Base-by-base conservation (phyloP, 176 grass and related monocot genomes). In the Elaeis guineensis region DNA sequence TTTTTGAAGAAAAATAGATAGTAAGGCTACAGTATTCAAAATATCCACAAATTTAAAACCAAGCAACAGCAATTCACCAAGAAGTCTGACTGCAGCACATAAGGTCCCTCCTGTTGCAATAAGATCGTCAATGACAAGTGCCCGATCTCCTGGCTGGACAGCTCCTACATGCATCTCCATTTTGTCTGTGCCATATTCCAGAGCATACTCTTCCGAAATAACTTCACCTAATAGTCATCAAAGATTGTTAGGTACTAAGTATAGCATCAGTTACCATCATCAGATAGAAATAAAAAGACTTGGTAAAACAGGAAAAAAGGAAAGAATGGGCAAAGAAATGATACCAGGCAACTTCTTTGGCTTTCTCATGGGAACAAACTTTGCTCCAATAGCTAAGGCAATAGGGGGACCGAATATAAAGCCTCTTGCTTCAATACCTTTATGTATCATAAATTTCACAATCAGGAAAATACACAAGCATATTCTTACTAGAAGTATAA, bases 141-240 rank as follows among this genome's bases (percentile, higher is more conserved):
- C 85, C 44, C 55, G 72, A 21, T 86, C 87, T 32, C 78, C 83
- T 20, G 78, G 52, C 51, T 89, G 72, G 19, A 92, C 84, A 63
- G 93, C 93, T 69, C 84, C 93, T 68, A 98, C 87, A 73, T 98
- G 93, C 84, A 98, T 98, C 73, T 98, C 87, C 18, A 98, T 92
- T 58, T 26, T 80, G 78, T 98, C 93, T 1, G 84, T 98, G 58
- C 87, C 93, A 20, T 92, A 98, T 78, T 98, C 93, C 14, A 98
- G 69, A 17, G 87, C 74, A 59, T 98, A 98, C 18, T 92, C 93
- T 71, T 98, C 87, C 0, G 79, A 89, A 55, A 98, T 92, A 28
- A 98, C 93, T 76, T 83, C 79, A 65, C 93, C 93, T 98, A 60
- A 83, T 62, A 79, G 17, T 51, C 21, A 66, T 28, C 49, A 69